Conservation (phyloP, 2,329 filamentous ascomycete genomes). For the Apiospora saccharicola region DNA sequence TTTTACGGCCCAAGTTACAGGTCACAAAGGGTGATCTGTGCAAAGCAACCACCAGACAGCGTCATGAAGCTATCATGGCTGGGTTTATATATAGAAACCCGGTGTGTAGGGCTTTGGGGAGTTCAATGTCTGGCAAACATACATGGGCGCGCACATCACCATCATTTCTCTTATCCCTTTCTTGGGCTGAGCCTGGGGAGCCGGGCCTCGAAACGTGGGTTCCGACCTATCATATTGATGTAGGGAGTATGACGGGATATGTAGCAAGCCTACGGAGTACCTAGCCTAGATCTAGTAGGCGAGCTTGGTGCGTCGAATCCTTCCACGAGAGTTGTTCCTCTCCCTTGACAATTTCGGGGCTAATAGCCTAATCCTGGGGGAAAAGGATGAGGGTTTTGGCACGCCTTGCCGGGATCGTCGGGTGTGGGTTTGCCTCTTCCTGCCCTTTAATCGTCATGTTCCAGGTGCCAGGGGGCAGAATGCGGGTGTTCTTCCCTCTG, state of each 20-base stretch:
- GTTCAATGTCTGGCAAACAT: slow-evolving; percentile 1
- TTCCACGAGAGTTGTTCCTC: slow-evolving; percentile 4
- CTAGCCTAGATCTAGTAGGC: slow-evolving; percentile 4
- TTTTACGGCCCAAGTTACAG: slow-evolving; percentile 13
- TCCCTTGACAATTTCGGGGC: slow-evolving; percentile 13
- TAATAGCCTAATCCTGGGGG: slow-evolving; percentile 19
- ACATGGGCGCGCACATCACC: slow-evolving; percentile 6
- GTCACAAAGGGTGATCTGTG: slow-evolving; percentile 8
- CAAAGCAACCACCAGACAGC: slow-evolving; percentile 5
- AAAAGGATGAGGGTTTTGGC: background rate
- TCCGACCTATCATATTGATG: slow-evolving; percentile 13
- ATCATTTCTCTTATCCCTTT: slow-evolving; percentile 9
- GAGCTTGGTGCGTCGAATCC: background rate
- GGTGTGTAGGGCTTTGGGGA: background rate
- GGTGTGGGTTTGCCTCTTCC: background rate
- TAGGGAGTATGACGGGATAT: slow-evolving; percentile 5
- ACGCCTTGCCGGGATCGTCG: background rate
- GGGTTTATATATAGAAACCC: slow-evolving; percentile 9
- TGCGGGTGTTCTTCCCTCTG: background rate
- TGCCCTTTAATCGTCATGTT: background rate
- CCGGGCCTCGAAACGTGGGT: background rate
- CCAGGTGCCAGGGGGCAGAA: background rate
- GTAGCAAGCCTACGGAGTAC: slow-evolving; percentile 21
- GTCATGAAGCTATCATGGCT: slow-evolving; percentile 20
- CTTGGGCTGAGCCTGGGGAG: background rate